These are phyloP conservation scores for Chytriomyces hyalinus DNA, from an alignment of 192 early-diverging fungal species.

Conservation along the genomic window DNA sequence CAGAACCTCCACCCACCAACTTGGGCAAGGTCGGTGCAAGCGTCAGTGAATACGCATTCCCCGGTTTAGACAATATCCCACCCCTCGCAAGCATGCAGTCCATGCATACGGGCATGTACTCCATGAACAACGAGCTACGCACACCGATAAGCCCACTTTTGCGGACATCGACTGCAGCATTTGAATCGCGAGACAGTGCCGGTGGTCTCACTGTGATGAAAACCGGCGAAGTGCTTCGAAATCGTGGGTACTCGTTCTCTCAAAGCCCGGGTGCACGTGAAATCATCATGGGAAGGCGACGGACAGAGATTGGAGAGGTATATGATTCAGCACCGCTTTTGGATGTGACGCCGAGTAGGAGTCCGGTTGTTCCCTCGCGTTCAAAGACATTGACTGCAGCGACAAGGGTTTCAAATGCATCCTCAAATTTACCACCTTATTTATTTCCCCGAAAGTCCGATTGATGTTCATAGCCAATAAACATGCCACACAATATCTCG, in stretches of 20 bases:
- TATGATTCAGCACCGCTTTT: no score
- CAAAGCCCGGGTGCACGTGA: slow-evolving; percentile 50
- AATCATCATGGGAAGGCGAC: slow-evolving; percentile 34
- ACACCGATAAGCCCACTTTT: slow-evolving; percentile 13
- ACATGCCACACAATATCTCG: no score
- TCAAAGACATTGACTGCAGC: no score
- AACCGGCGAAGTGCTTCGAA: slow-evolving; percentile 45
- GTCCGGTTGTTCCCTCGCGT: no score
- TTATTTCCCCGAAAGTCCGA: no score
- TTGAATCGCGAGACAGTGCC: slow-evolving; percentile 1
- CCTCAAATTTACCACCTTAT: no score
- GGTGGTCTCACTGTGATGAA: slow-evolving; percentile 45
- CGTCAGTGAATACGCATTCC: background rate
- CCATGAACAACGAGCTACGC: slow-evolving; percentile 7
- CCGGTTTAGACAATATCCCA: background rate
- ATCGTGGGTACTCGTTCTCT: slow-evolving; percentile 54
- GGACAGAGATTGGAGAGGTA: background rate
- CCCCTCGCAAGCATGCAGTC: background rate
- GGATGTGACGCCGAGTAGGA: no score
- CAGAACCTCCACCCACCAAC: background rate
- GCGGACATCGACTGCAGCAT: background rate
- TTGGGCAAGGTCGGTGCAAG: background rate
- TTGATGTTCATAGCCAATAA: no score
- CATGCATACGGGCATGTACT: background rate
- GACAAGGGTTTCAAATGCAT: no score